These are phyloP conservation scores for Lonicera japonica DNA, from an alignment of 129 eudicot species.

Conservation along the genomic window DNA sequence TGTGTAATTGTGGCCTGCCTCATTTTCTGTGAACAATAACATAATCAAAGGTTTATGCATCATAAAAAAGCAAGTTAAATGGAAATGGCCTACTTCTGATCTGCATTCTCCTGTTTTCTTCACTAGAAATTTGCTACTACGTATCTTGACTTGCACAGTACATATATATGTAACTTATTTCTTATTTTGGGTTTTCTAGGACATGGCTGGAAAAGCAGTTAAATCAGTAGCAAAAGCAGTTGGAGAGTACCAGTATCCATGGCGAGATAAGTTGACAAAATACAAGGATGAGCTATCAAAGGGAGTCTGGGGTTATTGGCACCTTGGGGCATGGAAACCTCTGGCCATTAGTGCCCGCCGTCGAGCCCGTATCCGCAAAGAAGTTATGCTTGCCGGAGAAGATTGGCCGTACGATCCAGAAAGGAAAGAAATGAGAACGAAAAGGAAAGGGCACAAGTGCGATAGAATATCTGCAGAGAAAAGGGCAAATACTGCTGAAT, in stretches of 20 bases:
- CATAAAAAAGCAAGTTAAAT: too few relatives aligned
- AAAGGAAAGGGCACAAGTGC: conserved; percentile 73
- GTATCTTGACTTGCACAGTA: background rate
- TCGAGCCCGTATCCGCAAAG: conserved; percentile 54
- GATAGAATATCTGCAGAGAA: conserved; percentile 73
- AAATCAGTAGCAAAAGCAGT: conserved; percentile 49
- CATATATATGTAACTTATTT: background rate
- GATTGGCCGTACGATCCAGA: conserved; percentile 78
- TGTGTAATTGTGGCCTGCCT: too few relatives aligned
- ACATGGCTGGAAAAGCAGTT: conserved; percentile 30
- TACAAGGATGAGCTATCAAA: conserved; percentile 45
- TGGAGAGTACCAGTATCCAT: conserved; percentile 47
- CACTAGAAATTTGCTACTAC: too few relatives aligned
- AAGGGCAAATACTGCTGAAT: conserved; percentile 54
- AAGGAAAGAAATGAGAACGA: conserved; percentile 59
- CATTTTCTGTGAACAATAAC: too few relatives aligned
- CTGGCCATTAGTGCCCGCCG: conserved; percentile 49
- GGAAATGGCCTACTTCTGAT: too few relatives aligned
- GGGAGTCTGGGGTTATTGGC: conserved; percentile 72
- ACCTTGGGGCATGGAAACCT: conserved; percentile 66
- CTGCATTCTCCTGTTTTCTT: too few relatives aligned
- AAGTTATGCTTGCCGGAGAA: conserved; percentile 58
- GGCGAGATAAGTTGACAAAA: conserved; percentile 47
- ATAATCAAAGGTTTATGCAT: too few relatives aligned
- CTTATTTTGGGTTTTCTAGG: background rate